phyloP scores from a whole-genome alignment of 1,139 yeast species.

The Taphrina confusa region DNA sequence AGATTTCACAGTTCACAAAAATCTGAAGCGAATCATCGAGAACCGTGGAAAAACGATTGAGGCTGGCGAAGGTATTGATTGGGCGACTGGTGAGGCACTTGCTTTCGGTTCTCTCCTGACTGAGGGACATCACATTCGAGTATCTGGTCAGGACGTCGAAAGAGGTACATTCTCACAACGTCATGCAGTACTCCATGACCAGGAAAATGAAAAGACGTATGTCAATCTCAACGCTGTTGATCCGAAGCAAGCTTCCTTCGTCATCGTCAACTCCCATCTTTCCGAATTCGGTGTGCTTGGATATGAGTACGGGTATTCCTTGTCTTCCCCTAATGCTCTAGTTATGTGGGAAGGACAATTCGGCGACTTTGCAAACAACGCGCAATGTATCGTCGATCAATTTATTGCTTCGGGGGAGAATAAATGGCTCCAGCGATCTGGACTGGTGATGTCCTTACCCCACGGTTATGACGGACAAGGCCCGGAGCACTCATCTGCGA shows the following conservation, averaged over 20 bases:
- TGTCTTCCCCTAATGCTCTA: conserved; percentile 93
- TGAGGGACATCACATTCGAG: conserved; percentile 96
- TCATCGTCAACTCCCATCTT: conserved; percentile 90
- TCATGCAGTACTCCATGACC: conserved; percentile 98
- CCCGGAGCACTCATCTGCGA: conserved; percentile 98
- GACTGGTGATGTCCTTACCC: conserved; percentile 90
- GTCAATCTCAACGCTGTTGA: conserved; percentile 80
- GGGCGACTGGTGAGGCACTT: conserved; percentile 99
- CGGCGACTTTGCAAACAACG: conserved; percentile 99
- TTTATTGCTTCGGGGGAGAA: conserved; percentile 96
- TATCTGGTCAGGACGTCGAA: conserved; percentile 99
- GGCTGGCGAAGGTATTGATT: conserved; percentile 91
- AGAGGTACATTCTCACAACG: conserved; percentile 99
- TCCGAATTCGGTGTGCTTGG: conserved; percentile 99
- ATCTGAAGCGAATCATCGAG: conserved; percentile 89
- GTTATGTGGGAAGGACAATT: conserved; percentile 99
- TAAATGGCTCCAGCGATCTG: conserved; percentile 99
- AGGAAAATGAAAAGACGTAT: conserved; percentile 75
- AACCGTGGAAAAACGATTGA: conserved; percentile 85
- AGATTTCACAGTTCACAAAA: conserved; percentile 88
- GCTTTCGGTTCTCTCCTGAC: conserved; percentile 89
- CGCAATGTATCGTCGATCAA: conserved; percentile 96
- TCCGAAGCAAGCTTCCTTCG: conserved; percentile 82
- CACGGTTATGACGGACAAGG: conserved; percentile 99
- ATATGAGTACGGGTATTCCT: conserved; percentile 97